A percentile compares a stretch with the other conserved stretches of the same genome.
Conservation (phyloP, 305 asterid species). For the Andrographis paniculata region DNA sequence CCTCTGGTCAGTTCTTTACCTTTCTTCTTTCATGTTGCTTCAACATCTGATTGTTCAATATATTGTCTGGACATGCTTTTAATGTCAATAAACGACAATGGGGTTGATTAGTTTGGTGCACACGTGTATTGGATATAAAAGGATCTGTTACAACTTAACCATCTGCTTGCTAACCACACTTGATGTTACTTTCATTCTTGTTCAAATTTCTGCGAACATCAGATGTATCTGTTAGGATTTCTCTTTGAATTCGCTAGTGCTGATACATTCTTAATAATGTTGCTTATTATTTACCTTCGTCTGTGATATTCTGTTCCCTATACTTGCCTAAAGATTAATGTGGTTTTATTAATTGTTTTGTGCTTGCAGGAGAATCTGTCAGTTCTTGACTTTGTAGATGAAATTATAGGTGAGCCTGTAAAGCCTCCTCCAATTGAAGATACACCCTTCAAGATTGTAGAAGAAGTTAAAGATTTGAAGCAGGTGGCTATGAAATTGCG, state of each 20-base stretch:
- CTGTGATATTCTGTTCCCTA: constrained; percentile 5
- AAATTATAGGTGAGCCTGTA: constrained; percentile 32
- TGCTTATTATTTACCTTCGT: not conserved
- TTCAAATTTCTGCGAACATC: not conserved
- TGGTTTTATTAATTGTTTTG: constrained; percentile 13
- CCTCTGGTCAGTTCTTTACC: constrained; percentile 59
- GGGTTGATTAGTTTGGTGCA: not conserved
- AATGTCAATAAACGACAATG: not conserved
- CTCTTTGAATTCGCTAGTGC: not conserved
- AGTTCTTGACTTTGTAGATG: constrained; percentile 66
- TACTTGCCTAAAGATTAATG: constrained; percentile 5
- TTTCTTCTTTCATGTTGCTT: not conserved
- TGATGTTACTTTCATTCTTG: not conserved
- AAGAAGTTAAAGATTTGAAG: constrained; percentile 87
- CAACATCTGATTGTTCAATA: constrained; percentile 4
- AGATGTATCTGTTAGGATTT: not conserved
- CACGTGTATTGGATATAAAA: constrained; percentile 2
- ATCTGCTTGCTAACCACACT: not conserved
- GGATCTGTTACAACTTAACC: too few species aligned
- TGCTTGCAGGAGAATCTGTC: constrained; percentile 59
- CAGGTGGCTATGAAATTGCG: constrained; percentile 66
- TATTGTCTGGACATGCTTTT: constrained; percentile 1
- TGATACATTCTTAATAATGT: not conserved
- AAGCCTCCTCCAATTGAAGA: constrained; percentile 64
- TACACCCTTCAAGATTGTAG: constrained; percentile 74